These are phyloP conservation scores for Calonectria naviculata DNA, from an alignment of 2,329 filamentous ascomycete species.

Conservation along the genomic window DNA sequence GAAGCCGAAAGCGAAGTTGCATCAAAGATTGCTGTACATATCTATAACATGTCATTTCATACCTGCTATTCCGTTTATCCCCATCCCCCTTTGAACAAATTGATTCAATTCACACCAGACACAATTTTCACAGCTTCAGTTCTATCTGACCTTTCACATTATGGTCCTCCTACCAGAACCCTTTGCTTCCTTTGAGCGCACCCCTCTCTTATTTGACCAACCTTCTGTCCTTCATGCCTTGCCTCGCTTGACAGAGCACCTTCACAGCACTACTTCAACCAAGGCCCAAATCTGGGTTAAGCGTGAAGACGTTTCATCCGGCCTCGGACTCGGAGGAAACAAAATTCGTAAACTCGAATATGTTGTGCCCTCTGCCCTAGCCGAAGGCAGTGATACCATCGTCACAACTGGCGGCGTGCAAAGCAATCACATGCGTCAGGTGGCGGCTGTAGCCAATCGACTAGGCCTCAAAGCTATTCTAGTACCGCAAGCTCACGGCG, in stretches of 20 bases:
- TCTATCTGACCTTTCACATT: neutral
- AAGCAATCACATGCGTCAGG: neutral
- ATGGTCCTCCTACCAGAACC: neutral
- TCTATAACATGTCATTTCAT: neutral
- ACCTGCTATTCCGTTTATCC: neutral
- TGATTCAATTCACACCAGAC: neutral
- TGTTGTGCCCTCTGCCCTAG: neutral
- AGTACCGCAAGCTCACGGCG: neutral
- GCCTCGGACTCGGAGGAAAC: neutral
- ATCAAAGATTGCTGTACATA: neutral
- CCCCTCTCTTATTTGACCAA: neutral
- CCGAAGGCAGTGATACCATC: neutral
- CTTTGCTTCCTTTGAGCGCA: neutral
- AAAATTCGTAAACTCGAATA: neutral
- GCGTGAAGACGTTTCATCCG: neutral
- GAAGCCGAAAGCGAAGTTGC: neutral
- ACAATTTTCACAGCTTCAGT: neutral
- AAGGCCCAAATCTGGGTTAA: neutral
- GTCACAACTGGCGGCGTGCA: neutral
- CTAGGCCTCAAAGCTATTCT: neutral
- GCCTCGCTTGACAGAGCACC: neutral
- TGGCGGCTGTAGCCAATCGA: neutral
- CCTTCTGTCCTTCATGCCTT: neutral
- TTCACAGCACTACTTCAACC: neutral
- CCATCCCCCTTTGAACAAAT: neutral